These are phyloP conservation scores for Coleophoma cylindrospora DNA, from an alignment of 2,329 filamentous ascomycete species.

Conservation along the genomic window DNA sequence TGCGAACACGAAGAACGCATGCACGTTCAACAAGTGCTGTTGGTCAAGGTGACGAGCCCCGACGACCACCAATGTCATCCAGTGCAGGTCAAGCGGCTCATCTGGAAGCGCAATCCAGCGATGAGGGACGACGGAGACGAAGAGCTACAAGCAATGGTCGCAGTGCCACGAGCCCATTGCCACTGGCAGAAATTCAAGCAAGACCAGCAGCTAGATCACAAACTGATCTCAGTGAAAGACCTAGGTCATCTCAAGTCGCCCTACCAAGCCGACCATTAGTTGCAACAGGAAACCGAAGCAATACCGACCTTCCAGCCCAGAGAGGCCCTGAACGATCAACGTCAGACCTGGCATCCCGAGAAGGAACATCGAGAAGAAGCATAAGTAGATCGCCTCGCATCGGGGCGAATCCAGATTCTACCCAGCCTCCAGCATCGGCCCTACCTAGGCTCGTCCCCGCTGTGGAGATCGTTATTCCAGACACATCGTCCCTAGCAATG, in stretches of 20 bases:
- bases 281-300: constrained; percentile 18
- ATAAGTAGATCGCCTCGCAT: too few relatives aligned
- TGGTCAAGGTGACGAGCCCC: constrained; percentile 41
- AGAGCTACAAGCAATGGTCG: constrained; percentile 50
- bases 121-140: constrained; percentile 40
- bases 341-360: not conserved
- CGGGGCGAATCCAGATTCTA: too few relatives aligned
- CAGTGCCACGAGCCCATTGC: constrained; percentile 45
- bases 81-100: constrained; percentile 38
- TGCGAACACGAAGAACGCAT: constrained; percentile 29
- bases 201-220: constrained; percentile 56
- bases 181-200: constrained; percentile 33
- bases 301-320: constrained; percentile 20
- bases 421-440: too few relatives aligned
- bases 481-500: too few relatives aligned
- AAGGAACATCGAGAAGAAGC: too few relatives aligned
- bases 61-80: constrained; percentile 40
- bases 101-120: constrained; percentile 43
- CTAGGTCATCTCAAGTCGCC: constrained; percentile 19
- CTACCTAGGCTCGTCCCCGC: too few relatives aligned
- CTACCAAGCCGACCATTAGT: constrained; percentile 13
- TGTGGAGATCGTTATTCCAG: too few relatives aligned
- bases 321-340: constrained; percentile 14
- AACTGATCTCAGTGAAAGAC: constrained; percentile 52
- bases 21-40: constrained; percentile 42